Evolutionary conservation across 129 eudicot species (phyloP), one percentile per base, ranked within the genome.

Genomic region (Artemisia tridentata): DNA sequence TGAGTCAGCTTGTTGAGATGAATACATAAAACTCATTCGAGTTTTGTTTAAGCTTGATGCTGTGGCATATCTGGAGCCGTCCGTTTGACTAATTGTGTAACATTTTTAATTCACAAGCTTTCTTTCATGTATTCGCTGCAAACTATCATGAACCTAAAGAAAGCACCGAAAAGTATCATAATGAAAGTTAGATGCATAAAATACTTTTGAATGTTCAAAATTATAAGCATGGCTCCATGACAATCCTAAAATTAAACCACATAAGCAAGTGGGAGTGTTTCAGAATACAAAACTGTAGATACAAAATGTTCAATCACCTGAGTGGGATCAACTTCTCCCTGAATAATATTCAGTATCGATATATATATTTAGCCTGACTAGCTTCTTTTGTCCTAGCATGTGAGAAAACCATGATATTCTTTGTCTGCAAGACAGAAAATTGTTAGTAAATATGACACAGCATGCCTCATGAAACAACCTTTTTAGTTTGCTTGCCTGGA

Each of bases 271-370:
- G n/a, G n/a, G n/a, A n/a, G 47, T 38, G 45, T 38, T 27, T 60
- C 6, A 60, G 14, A 60, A 9, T 20, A 27, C 46, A 60, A 6
- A 0, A 5, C 6, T 69, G 29, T 38, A 38, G 45, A 38, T 38
- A 38, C 45, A 38, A 8, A 38, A 38, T 38, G 45, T 69, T 62
- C 59, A 54, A 66, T 63, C 60, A 64, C 99, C 96, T 95, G 99
- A 38, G 99, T 95, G 68, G 99, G 99, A 73, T 95, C 99, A 43
- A 95, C 99, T 85, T 95, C 99, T 74, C 99, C 99, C 75, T 95
- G 99, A 47, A 95, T 95, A 56, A 95, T 95, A 74, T 95, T 95
- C 68, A 95, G 67, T 70, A 95, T 95, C 5, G 99, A 95, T 79
- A 95, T 95, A n/a, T n/a, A 81, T 90, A 95, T 63, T 95, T 95